Percentiles rank a stretch among this genome's conserved stretches.
These are phyloP conservation scores for Plectranthus barbatus DNA, from an alignment of 257 asterid genomes.

Conservation along the genomic window DNA sequence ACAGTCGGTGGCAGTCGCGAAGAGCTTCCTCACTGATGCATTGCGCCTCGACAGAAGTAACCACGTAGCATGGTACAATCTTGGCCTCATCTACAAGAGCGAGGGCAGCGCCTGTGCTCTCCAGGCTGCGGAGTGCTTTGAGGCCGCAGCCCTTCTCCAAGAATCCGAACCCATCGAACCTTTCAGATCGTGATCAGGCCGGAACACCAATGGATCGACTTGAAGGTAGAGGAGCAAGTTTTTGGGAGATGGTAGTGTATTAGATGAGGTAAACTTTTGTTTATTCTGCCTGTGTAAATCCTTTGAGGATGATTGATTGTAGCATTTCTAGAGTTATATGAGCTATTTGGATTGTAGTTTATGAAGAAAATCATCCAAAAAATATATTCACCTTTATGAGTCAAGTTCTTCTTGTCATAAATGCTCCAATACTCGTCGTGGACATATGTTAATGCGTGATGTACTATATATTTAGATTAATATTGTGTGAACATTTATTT, in stretches of 20 bases:
- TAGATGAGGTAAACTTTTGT: background rate
- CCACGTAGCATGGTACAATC: constrained; percentile 78
- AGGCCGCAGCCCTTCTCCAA: constrained; percentile 78
- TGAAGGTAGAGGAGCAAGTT: background rate
- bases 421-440: too few species aligned
- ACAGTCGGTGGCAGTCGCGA: constrained; percentile 53
- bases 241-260: background rate
- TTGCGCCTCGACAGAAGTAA: constrained; percentile 71
- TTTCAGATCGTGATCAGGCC: constrained; percentile 40
- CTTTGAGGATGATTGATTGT: background rate
- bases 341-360: background rate
- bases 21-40: constrained; percentile 75
- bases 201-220: background rate
- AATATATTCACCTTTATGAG: background rate
- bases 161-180: constrained; percentile 85
- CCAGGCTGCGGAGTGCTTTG: constrained; percentile 84
- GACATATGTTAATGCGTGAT: too few species aligned
- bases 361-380: background rate
- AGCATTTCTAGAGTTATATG: background rate
- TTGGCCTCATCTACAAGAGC: constrained; percentile 62
- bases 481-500: too few species aligned
- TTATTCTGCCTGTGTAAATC: background rate
- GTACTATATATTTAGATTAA: too few species aligned
- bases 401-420: too few species aligned
- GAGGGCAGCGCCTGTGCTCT: constrained; percentile 27